Evolutionary conservation across 176 grass and related monocot species (phyloP).

Genomic region (Elaeis guineensis): DNA sequence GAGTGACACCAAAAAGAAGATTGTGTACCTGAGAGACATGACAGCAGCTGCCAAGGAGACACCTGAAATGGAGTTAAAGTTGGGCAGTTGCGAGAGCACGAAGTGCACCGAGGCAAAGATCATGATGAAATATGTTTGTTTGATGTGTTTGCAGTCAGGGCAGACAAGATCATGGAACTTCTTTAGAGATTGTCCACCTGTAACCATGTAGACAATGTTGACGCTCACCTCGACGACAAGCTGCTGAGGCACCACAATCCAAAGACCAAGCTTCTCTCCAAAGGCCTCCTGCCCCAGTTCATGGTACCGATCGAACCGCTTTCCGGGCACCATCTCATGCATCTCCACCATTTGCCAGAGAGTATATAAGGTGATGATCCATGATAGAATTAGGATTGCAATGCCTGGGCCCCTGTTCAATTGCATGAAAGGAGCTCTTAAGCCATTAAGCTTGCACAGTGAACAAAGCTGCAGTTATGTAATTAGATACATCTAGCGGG

Average conservation of each 20-base stretch:
- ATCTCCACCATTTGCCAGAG: constrained; percentile 99
- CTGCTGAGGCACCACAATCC: constrained; percentile 88
- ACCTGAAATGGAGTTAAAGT: constrained; percentile 92
- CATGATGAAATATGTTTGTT: constrained; percentile 86
- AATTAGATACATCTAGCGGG: too few species aligned
- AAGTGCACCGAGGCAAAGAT: constrained; percentile 83
- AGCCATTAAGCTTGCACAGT: not conserved
- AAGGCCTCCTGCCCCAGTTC: constrained; percentile 88
- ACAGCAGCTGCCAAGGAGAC: constrained; percentile 82
- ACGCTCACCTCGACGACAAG: constrained; percentile 72
- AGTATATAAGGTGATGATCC: constrained; percentile 89
- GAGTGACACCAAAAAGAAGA: not conserved
- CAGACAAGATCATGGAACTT: constrained; percentile 89
- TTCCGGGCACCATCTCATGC: constrained; percentile 93
- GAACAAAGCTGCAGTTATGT: too few species aligned
- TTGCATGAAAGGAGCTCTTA: not conserved
- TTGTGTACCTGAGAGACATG: constrained; percentile 61
- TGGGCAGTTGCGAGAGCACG: constrained; percentile 71
- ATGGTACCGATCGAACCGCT: constrained; percentile 87
- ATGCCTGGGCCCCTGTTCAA: constrained; percentile 62
- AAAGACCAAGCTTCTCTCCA: constrained; percentile 65
- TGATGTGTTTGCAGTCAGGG: constrained; percentile 50
- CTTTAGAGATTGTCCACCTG: constrained; percentile 74
- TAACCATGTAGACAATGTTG: constrained; percentile 98
- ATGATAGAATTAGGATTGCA: constrained; percentile 60